Evolutionary conservation across 106 monocot genomes (phyloP).

Genomic region (Hemerocallis citrina): DNA sequence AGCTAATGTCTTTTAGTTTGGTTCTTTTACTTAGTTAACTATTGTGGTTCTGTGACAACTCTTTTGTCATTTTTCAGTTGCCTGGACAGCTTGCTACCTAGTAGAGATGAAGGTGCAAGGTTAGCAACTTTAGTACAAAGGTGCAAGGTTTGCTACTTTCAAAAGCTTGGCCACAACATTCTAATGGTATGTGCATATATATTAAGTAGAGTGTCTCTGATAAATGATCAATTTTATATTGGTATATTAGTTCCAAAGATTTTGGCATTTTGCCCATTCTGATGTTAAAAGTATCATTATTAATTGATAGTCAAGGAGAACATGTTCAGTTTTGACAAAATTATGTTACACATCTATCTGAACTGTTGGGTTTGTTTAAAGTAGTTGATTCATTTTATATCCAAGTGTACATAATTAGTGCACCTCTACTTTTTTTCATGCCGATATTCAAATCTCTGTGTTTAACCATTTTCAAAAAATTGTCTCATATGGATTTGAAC

Average conservation of each 20-base stretch:
- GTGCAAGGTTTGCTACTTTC: constrained; percentile 56
- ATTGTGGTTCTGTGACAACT: background rate
- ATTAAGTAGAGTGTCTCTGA: background rate
- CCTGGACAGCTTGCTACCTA: constrained; percentile 53
- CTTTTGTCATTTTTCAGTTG: constrained; percentile 31
- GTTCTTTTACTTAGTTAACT: background rate
- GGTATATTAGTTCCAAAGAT: background rate
- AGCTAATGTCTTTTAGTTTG: background rate
- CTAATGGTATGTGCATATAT: constrained; percentile 55
- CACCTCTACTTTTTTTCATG: background rate
- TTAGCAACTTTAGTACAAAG: constrained; percentile 26
- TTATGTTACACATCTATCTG: background rate
- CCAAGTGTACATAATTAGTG: background rate
- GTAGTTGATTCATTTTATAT: background rate
- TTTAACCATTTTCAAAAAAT: background rate
- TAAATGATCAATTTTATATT: background rate
- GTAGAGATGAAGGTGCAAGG: constrained; percentile 53
- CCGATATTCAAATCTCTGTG: background rate
- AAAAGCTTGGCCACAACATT: constrained; percentile 58
- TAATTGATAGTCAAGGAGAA: background rate
- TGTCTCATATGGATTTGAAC: background rate
- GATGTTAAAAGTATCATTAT: background rate
- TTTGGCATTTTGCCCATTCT: background rate
- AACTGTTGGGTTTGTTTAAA: background rate
- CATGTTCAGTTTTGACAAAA: background rate